phyloP scores from a whole-genome alignment of 805 yeast species.

The Lachancea waltii region DNA sequence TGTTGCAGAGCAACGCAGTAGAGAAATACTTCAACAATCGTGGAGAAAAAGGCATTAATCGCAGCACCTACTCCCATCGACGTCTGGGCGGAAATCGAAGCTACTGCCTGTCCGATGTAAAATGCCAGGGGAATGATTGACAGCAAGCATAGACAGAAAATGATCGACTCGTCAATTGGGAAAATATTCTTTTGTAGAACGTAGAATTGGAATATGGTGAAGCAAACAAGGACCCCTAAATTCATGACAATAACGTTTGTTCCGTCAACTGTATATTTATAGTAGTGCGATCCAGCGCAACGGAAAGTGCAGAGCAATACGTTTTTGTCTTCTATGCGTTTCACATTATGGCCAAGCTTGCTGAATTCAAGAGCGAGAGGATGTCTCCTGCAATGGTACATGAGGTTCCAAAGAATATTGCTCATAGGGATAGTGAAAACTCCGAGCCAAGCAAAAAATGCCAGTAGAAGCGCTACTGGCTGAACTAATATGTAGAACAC shows the following conservation, averaged over 20 bases:
- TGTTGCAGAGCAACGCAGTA: slow-evolving; percentile 88
- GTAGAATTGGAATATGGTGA: slow-evolving; percentile 76
- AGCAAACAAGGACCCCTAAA: slow-evolving; percentile 67
- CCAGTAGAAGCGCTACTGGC: slow-evolving; percentile 55
- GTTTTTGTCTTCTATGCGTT: slow-evolving; percentile 37
- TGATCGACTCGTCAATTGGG: slow-evolving; percentile 42
- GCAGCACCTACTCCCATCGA: slow-evolving; percentile 99
- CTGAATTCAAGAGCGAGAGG: slow-evolving; percentile 79
- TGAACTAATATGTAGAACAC: slow-evolving; percentile 63
- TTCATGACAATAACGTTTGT: slow-evolving; percentile 90
- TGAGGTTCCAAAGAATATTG: slow-evolving; percentile 59
- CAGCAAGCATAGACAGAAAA: slow-evolving; percentile 69
- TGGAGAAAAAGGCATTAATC: slow-evolving; percentile 94
- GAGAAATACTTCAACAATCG: slow-evolving; percentile 86
- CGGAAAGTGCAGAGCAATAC: slow-evolving; percentile 86
- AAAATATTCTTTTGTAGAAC: slow-evolving; percentile 45
- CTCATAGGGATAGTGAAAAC: slow-evolving; percentile 95
- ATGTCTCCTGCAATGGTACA: slow-evolving; percentile 77
- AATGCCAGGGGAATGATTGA: slow-evolving; percentile 92
- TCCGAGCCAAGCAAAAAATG: slow-evolving; percentile 65
- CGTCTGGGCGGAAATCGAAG: slow-evolving; percentile 95
- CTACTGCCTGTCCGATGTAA: slow-evolving; percentile 98
- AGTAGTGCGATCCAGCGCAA: slow-evolving; percentile 86
- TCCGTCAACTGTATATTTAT: slow-evolving; percentile 94
- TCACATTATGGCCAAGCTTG: slow-evolving; percentile 16